Conservation (phyloP, 2,329 filamentous ascomycete genomes). For the Aspergillus sp. region DNA sequence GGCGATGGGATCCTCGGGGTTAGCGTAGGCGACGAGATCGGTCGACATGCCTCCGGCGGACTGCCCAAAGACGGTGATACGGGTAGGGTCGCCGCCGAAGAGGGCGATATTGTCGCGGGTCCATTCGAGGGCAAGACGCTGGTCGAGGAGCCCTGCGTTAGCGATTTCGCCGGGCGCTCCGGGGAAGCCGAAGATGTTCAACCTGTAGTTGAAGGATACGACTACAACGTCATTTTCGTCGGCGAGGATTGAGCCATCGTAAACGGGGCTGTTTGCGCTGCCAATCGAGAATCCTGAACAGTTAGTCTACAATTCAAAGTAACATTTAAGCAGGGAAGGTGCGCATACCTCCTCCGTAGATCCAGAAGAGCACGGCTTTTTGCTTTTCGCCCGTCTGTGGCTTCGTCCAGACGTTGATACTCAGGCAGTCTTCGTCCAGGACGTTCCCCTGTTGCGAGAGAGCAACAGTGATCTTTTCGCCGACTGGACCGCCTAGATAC, state of each 20-base stretch:
- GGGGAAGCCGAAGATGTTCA: constrained; percentile 18
- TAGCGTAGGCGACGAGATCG: background rate
- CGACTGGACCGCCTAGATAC: background rate
- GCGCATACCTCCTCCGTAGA: constrained; percentile 3
- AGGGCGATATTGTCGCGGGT: constrained; percentile 16
- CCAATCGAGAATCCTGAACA: background rate
- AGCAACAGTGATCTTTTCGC: background rate
- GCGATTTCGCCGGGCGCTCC: constrained; percentile 12
- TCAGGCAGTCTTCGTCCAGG: constrained; percentile 1
- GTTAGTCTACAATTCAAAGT: background rate
- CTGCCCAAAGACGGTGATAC: constrained; percentile 18
- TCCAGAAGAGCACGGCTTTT: constrained; percentile 6
- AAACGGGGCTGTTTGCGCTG: background rate
- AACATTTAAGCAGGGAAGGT: background rate
- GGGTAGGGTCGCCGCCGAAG: constrained; percentile 15
- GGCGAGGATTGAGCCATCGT: constrained; percentile 1
- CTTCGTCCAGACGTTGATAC: constrained; percentile 5
- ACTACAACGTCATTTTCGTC: constrained; percentile 7
- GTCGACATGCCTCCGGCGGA: constrained; percentile 14
- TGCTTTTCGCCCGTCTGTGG: constrained; percentile 4
- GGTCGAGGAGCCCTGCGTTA: constrained; percentile 19
- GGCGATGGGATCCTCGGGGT: constrained; percentile 1
- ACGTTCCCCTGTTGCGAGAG: constrained; percentile 1
- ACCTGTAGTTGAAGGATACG: constrained; percentile 19
- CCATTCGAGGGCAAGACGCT: constrained; percentile 18